phyloP scores from a whole-genome alignment of 371 early-diverging fungal genomes.

The Syncephalastrum sp. region DNA sequence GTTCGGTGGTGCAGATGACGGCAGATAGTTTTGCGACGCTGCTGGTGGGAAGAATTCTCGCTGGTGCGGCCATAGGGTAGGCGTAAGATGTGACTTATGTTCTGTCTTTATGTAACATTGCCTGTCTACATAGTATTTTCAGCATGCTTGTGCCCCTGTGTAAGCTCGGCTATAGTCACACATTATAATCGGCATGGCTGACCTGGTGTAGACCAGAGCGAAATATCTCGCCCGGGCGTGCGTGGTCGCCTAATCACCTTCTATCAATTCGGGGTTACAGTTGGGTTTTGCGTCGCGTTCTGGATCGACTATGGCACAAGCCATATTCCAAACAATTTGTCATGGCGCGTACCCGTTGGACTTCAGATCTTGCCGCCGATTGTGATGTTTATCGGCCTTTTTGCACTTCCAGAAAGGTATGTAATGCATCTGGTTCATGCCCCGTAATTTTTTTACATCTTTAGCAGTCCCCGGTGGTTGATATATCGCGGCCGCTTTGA shows the following conservation, averaged over 20 bases:
- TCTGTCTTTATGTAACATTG: too few relatives aligned
- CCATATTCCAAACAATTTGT: conserved; percentile 14
- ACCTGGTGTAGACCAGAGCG: conserved; percentile 67
- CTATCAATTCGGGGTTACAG: conserved; percentile 88
- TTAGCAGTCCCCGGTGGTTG: conserved; percentile 88
- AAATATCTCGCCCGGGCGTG: conserved; percentile 78
- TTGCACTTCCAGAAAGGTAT: conserved; percentile 65
- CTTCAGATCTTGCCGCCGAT: conserved; percentile 74
- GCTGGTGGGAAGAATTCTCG: conserved; percentile 69
- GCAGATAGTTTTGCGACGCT: conserved; percentile 53
- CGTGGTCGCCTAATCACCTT: conserved; percentile 89
- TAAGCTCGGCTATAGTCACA: conserved; percentile 10
- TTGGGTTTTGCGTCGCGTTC: conserved; percentile 51
- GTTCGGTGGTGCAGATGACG: conserved; percentile 67
- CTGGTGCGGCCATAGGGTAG: conserved; percentile 66
- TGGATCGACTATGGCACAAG: conserved; percentile 41
- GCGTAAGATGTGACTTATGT: conserved; percentile 4
- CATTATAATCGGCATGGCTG: too few relatives aligned
- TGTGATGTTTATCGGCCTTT: conserved; percentile 61
- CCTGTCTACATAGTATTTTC: conserved; percentile 18
- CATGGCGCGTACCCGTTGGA: conserved; percentile 71
- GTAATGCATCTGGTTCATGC: neutral
- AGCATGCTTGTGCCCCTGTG: conserved; percentile 45
- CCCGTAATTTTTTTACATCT: neutral
- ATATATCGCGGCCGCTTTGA: conserved; percentile 60